Percentiles rank a stretch among this genome's conserved stretches.
Evolutionary conservation across 768 basidiomycete genomes (phyloP).

Genomic region (Hypholoma fasciculare): DNA sequence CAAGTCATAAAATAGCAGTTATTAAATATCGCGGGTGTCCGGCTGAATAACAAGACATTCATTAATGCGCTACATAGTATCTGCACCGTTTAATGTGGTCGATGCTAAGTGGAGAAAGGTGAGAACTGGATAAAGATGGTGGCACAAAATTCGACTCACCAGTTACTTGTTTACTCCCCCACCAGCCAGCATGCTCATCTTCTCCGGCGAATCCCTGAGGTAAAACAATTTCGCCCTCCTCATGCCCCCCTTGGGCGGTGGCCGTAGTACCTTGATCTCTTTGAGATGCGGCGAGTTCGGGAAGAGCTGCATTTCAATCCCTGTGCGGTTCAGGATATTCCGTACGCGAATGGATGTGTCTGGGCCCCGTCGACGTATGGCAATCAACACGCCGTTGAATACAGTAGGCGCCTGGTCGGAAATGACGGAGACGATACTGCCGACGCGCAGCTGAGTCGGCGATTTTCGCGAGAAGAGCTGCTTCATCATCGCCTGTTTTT

Average conservation of each 20-base stretch:
- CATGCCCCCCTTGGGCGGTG: slow-evolving; percentile 62
- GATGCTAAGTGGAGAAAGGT: not conserved
- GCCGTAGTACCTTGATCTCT: slow-evolving; percentile 78
- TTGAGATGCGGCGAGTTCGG: slow-evolving; percentile 85
- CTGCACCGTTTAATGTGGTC: not conserved
- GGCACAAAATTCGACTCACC: not conserved
- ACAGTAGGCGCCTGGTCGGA: slow-evolving; percentile 75
- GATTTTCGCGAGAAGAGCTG: slow-evolving; percentile 74
- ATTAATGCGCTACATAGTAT: not conserved
- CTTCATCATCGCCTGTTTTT: slow-evolving; percentile 67
- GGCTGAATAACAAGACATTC: not conserved
- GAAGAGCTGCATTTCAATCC: slow-evolving; percentile 92
- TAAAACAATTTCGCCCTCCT: slow-evolving; percentile 82
- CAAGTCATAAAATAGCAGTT: not conserved
- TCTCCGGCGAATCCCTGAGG: slow-evolving; percentile 78
- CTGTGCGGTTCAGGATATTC: slow-evolving; percentile 88
- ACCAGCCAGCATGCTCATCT: slow-evolving; percentile 76
- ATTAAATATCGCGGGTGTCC: not conserved
- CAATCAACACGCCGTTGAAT: slow-evolving; percentile 89
- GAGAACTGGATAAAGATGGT: not conserved
- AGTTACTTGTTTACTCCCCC: slow-evolving; percentile 37
- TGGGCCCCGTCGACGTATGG: slow-evolving; percentile 77
- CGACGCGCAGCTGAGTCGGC: slow-evolving; percentile 68
- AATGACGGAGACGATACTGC: slow-evolving; percentile 83
- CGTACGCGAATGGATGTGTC: slow-evolving; percentile 89